Base-by-base conservation (phyloP, 176 grass and related monocot species). In the Avena insularis region DNA sequence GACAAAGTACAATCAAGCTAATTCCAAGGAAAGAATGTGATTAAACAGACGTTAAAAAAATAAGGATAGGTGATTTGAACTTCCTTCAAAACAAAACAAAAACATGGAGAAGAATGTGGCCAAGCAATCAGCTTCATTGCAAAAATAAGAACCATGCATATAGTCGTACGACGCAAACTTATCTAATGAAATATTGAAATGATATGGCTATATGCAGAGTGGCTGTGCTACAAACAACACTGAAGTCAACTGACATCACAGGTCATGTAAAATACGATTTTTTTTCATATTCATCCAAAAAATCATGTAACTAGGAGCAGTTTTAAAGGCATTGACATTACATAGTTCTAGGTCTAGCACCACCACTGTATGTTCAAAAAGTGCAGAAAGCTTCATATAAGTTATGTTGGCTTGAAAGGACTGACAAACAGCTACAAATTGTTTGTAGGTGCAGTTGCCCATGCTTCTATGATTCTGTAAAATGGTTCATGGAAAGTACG, bases 131-230 rank as follows among this genome's bases (percentile, higher is more conserved):
- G 66, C 25, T 62, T 48, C 66, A 61, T 51, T 7, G 17, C 16
- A 27, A 63, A 81, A 87, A 27, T 72, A 33, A 73, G 79, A 53
- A 55, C 50, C 57, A 56, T 12, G 20, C 33, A 43, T 81, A 29
- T 54, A 29, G 13, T 75, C n/a, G 12, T 53, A 23, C 8, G 9
- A n/a, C 31, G 1, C 73, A 54, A 76, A 7, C 46, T 75, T 82
- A 65, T 74, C 31, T 54, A 78, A 40, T 56, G 19, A 50, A 82
- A 81, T 45, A 66, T 19, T 78, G 29, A 74, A 82, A 81, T 49
- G 20, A 75, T 45, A 75, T 21, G 27, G 33, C 31, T 54, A 56
- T 51, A 64, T 48, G 9, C 46, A 48, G 46, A 48, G 46, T 48
- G 1, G 46, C 9, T 9, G 46, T 48, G 46, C 46, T 48, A 48